These are phyloP conservation scores for Xylariaceae sp. DNA, from an alignment of 2,329 filamentous ascomycete genomes.

Conservation along the genomic window DNA sequence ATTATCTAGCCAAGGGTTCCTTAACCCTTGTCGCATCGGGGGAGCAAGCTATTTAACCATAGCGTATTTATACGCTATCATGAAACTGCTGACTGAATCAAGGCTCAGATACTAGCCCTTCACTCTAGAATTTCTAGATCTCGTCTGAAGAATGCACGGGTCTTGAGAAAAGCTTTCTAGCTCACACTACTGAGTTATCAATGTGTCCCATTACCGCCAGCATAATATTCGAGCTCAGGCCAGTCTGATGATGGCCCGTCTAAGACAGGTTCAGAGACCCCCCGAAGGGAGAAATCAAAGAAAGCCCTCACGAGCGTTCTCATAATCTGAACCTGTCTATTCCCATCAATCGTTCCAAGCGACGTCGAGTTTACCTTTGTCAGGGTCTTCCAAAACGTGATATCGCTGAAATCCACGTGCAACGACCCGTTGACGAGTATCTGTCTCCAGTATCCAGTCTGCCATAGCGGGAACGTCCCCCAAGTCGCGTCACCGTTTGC, in stretches of 20 bases:
- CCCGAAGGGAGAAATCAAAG: slow-evolving; percentile 4
- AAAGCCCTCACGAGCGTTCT: slow-evolving; percentile 11
- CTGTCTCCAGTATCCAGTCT: slow-evolving; percentile 21
- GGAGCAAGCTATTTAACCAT: no score
- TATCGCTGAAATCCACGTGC: slow-evolving; percentile 25
- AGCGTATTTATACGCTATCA: no score
- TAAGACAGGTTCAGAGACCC: background rate
- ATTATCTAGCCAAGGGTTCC: no score
- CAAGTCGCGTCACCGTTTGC: slow-evolving; percentile 11
- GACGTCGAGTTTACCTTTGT: background rate
- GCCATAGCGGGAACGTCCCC: slow-evolving; percentile 15
- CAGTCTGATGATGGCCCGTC: slow-evolving; percentile 5
- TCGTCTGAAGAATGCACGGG: no score
- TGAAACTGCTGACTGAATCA: no score
- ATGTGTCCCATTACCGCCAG: background rate
- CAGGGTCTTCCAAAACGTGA: slow-evolving; percentile 23
- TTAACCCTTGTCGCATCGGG: no score
- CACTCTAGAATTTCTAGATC: no score
- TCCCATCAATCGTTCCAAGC: slow-evolving; percentile 11
- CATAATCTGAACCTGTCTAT: slow-evolving; percentile 6
- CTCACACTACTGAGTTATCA: background rate
- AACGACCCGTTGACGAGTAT: slow-evolving; percentile 15
- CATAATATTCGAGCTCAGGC: slow-evolving; percentile 4
- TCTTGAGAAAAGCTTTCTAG: no score
- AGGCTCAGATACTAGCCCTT: no score